These are phyloP conservation scores for Evernia prunastri DNA, from an alignment of 495 filamentous ascomycete species.

Conservation along the genomic window DNA sequence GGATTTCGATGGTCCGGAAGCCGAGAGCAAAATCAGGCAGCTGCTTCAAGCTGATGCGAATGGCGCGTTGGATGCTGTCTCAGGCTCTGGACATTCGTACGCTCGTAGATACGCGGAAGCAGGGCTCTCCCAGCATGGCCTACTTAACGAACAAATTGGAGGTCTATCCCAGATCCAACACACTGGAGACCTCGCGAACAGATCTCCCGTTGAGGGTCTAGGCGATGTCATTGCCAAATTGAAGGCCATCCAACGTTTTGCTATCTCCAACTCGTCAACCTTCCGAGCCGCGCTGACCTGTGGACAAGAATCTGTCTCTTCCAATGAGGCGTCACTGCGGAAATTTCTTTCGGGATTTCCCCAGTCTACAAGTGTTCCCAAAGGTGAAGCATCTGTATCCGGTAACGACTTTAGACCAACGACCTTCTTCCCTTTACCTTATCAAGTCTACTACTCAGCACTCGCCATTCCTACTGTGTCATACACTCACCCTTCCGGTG, in stretches of 20 bases:
- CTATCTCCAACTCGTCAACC: conserved; percentile 48
- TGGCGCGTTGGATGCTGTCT: conserved; percentile 86
- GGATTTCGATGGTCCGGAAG: conserved; percentile 75
- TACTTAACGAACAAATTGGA: conserved; percentile 69
- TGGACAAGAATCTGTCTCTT: conserved; percentile 56
- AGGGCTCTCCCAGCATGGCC: conserved; percentile 61
- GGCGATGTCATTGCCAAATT: conserved; percentile 75
- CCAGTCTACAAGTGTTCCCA: conserved; percentile 33
- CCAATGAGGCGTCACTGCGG: conserved; percentile 67
- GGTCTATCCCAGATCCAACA: conserved; percentile 85
- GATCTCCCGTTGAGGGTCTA: conserved; percentile 51
- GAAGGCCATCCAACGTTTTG: conserved; percentile 75
- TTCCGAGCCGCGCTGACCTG: conserved; percentile 85
- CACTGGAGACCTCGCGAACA: conserved; percentile 60
- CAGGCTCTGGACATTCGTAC: conserved; percentile 77
- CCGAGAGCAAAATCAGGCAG: conserved; percentile 74
- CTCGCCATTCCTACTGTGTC: conserved; percentile 76
- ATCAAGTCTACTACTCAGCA: conserved; percentile 91
- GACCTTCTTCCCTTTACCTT: conserved; percentile 88
- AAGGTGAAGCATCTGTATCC: conserved; percentile 28
- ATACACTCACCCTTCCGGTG: conserved; percentile 67
- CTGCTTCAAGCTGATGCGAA: conserved; percentile 77
- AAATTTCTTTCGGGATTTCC: conserved; percentile 59
- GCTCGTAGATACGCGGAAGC: conserved; percentile 79
- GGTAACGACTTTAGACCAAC: conserved; percentile 44